phyloP scores from a whole-genome alignment of 2,329 filamentous ascomycete species.

The Aspergillus ustus region DNA sequence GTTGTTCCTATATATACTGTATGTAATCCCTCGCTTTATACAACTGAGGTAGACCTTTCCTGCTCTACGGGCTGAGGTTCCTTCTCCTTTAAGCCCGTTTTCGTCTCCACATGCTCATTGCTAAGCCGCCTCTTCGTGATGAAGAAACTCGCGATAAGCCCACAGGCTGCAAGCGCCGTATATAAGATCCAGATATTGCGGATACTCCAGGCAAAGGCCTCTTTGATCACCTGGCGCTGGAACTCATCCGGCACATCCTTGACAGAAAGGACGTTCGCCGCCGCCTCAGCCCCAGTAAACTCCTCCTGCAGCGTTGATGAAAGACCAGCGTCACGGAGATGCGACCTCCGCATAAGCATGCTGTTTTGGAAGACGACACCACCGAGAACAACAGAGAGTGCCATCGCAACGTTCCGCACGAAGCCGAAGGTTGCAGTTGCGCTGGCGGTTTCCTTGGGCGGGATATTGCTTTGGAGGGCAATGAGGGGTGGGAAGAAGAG shows the following conservation, averaged over 20 bases:
- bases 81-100: conserved; percentile 28
- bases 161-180: conserved; percentile 32
- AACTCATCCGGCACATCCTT: conserved; percentile 41
- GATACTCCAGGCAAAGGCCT: conserved; percentile 55
- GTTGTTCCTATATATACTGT: background rate
- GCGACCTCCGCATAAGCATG: conserved; percentile 27
- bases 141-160: conserved; percentile 38
- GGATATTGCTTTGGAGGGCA: conserved; percentile 59
- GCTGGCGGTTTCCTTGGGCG: conserved; percentile 53
- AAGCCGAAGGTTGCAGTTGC: conserved; percentile 60
- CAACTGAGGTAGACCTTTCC: background rate
- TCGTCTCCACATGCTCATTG: conserved; percentile 28
- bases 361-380: conserved; percentile 78
- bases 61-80: background rate
- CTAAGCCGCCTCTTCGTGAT: conserved; percentile 28
- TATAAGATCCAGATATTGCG: conserved; percentile 52
- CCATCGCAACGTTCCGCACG: conserved; percentile 69
- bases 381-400: conserved; percentile 72
- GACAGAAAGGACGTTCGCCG: conserved; percentile 53
- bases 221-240: conserved; percentile 47
- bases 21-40: background rate
- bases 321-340: conserved; percentile 58
- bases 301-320: conserved; percentile 27
- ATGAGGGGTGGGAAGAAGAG: conserved; percentile 62
- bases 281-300: conserved; percentile 50